Evolutionary conservation across 345 rosid species (phyloP).

Genomic region (Conringia planisiliqua): DNA sequence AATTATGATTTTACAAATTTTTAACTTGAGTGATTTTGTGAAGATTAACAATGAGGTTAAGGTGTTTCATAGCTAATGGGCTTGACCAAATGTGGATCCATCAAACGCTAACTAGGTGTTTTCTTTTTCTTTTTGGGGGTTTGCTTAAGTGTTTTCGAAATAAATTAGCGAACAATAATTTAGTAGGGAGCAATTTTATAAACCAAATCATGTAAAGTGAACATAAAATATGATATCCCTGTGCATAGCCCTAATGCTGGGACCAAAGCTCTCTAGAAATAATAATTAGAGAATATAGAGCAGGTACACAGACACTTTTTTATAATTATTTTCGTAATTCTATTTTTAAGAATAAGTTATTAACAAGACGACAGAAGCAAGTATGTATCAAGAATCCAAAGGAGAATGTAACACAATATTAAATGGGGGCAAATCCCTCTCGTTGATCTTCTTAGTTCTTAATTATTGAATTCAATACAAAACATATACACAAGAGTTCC

Average conservation of each 20-base stretch:
- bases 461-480: background rate
- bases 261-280: constrained; percentile 1
- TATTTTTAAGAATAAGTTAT: background rate
- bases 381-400: constrained; percentile 25
- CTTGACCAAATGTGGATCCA: background rate
- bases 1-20: background rate
- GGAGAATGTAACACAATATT: constrained; percentile 17
- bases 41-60: background rate
- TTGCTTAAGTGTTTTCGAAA: background rate
- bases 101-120: background rate
- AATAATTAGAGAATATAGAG: constrained; percentile 17
- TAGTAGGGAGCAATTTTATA: background rate
- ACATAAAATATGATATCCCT: constrained; percentile 21
- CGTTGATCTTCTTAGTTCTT: background rate
- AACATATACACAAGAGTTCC: background rate
- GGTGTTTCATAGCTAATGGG: constrained; percentile 6
- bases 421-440: background rate
- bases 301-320: background rate
- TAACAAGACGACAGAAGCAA: constrained; percentile 7
- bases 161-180: constrained; percentile 3
- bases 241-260: constrained; percentile 4
- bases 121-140: background rate
- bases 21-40: background rate
- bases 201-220: constrained; percentile 24
- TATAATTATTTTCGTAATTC: background rate